These are phyloP conservation scores for Fraxinus latifolia DNA, from an alignment of 305 asterid species.

Conservation along the genomic window DNA sequence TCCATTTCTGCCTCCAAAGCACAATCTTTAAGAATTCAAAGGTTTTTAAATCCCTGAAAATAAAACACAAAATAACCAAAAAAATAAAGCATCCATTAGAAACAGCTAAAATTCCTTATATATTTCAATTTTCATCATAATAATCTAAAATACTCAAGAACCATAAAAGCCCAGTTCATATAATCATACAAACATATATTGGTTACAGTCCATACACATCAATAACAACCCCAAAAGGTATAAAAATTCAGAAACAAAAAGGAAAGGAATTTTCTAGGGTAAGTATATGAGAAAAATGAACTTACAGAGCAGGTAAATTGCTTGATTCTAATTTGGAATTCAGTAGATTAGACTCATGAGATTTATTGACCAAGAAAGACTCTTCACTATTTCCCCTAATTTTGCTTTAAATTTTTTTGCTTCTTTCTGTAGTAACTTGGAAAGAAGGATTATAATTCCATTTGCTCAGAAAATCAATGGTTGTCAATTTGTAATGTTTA, in stretches of 20 bases:
- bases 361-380: background rate
- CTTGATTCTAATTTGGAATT: background rate
- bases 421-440: background rate
- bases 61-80: slow-evolving; percentile 16
- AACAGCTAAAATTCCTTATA: slow-evolving; percentile 19
- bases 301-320: background rate
- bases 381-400: background rate
- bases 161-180: slow-evolving; percentile 26
- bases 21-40: slow-evolving; percentile 26
- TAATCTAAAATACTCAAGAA: slow-evolving; percentile 22
- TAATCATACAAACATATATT: background rate
- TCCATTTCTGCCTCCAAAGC: slow-evolving; percentile 18
- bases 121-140: slow-evolving; percentile 15
- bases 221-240: background rate
- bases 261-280: background rate
- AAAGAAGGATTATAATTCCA: background rate
- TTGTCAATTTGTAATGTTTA: background rate
- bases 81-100: background rate
- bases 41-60: slow-evolving; percentile 25
- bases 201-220: background rate
- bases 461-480: background rate
- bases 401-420: background rate
- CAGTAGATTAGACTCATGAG: background rate
- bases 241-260: background rate
- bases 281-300: background rate